Conservation (phyloP, 257 asterid genomes). For the Solanum gracilifrons region DNA sequence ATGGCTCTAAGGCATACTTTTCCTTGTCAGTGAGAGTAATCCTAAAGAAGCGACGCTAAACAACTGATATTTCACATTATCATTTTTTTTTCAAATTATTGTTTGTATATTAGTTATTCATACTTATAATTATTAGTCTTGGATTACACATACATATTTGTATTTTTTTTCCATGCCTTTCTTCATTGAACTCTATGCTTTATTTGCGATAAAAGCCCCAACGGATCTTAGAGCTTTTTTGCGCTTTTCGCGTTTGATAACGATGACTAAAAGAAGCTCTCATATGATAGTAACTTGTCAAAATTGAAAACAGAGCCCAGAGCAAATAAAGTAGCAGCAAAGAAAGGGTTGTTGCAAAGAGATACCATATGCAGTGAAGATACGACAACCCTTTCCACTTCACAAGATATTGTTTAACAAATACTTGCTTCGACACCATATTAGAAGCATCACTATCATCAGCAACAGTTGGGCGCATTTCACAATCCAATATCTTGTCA, state of each 20-base stretch:
- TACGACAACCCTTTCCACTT: slow-evolving; percentile 95
- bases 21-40: background rate
- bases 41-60: background rate
- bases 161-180: background rate
- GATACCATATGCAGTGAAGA: slow-evolving; percentile 90
- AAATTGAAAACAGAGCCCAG: background rate
- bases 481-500: slow-evolving; percentile 86
- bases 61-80: background rate
- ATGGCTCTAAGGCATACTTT: background rate
- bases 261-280: background rate
- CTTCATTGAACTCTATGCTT: background rate
- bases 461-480: slow-evolving; percentile 74
- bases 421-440: slow-evolving; percentile 67
- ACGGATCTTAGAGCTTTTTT: background rate
- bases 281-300: background rate
- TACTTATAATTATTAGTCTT: background rate
- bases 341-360: background rate
- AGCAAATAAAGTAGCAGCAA: background rate
- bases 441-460: slow-evolving; percentile 58
- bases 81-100: background rate
- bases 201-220: background rate
- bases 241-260: background rate
- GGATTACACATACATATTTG: background rate
- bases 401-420: slow-evolving; percentile 81
- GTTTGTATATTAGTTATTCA: background rate